Evolutionary conservation across 2,329 filamentous ascomycete species (phyloP), one percentile per base, ranked within the genome.

Genomic region (Furcasterigmium sp.): DNA sequence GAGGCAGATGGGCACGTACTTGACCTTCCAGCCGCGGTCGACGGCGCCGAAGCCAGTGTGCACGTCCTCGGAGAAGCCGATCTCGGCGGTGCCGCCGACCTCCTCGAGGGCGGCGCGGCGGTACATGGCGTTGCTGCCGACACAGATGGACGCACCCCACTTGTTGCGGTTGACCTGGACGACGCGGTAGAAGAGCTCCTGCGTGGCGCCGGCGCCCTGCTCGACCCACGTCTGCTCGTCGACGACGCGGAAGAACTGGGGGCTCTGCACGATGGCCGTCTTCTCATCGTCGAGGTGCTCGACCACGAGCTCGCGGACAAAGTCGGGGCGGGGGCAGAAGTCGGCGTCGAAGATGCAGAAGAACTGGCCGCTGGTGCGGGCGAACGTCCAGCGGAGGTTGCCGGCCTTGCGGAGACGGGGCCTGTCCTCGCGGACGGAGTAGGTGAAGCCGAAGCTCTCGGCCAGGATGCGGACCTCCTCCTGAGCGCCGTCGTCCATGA

Each of bases 61-160:
- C n/a, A 68, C 64, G 46, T 69, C 65, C 54, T 69, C 65, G 7
- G 63, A 67, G 50, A 65, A 67, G 1, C 63, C 65, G 51, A 67
- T 67, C 47, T 67, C 63, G 1, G 64, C 63, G 1, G 65, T 68
- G 8, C 65, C 65, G 2, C 65, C 64, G 4, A 68, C 63, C 19
- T 65, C 63, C 17, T 54, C 64, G 3, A 69, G 56, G 3, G 65
- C 61, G 6, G 54, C 61, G 9, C 65, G 56, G 3, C 65, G 56
- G 43, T 68, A 69, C 26, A 69, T 53, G 0, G 65, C 65, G 46
- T 68, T 68, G 44, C 63, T 67, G 3, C 65, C 65, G 8, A 68
- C 65, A 19, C 65, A 68, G 20, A 68, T 67, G 2, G 61, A 61
- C 3, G 65, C 65, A 2, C 63, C 64, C 61, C 64, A 69, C 19